Conservation (phyloP, 2,329 filamentous ascomycete genomes). For the Penicillium sp. region DNA sequence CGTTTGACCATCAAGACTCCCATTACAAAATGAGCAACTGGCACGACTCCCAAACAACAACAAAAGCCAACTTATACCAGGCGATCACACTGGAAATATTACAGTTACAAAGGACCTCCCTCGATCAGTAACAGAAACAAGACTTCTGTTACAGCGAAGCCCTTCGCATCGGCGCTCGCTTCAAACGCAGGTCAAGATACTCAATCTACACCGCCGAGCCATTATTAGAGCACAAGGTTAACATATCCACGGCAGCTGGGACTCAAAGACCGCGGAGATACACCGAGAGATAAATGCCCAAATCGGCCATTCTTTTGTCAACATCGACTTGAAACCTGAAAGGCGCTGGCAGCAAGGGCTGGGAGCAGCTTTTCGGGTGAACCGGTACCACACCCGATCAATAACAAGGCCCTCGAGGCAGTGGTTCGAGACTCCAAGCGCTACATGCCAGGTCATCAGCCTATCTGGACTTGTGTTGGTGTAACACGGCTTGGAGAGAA, state of each 20-base stretch:
- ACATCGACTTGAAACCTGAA: constrained; percentile 52
- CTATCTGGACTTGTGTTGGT: constrained; percentile 53
- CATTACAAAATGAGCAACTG: too few relatives aligned
- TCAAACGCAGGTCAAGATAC: constrained; percentile 39
- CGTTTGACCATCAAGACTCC: too few relatives aligned
- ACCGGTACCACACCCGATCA: constrained; percentile 46
- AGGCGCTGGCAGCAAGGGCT: constrained; percentile 50
- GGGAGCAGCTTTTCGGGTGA: constrained; percentile 49
- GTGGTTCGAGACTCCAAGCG: constrained; percentile 49
- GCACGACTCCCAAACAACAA: too few relatives aligned
- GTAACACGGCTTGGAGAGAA: constrained; percentile 47
- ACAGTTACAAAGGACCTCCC: constrained; percentile 33
- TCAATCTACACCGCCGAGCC: background rate
- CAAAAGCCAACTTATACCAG: constrained; percentile 18
- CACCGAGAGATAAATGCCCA: constrained; percentile 42
- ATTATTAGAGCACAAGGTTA: background rate
- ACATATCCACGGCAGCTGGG: constrained; percentile 31
- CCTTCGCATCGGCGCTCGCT: constrained; percentile 47
- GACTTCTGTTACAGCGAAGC: constrained; percentile 46
- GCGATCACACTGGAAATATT: constrained; percentile 37
- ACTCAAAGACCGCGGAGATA: constrained; percentile 23
- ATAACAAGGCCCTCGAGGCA: constrained; percentile 35
- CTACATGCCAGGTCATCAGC: constrained; percentile 52
- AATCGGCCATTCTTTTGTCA: constrained; percentile 53
- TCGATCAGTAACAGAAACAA: constrained; percentile 35